Evolutionary conservation across 371 early-diverging fungal genomes (phyloP), one percentile per base, ranked within the genome.

Genomic region (Circinella umbellata): DNA sequence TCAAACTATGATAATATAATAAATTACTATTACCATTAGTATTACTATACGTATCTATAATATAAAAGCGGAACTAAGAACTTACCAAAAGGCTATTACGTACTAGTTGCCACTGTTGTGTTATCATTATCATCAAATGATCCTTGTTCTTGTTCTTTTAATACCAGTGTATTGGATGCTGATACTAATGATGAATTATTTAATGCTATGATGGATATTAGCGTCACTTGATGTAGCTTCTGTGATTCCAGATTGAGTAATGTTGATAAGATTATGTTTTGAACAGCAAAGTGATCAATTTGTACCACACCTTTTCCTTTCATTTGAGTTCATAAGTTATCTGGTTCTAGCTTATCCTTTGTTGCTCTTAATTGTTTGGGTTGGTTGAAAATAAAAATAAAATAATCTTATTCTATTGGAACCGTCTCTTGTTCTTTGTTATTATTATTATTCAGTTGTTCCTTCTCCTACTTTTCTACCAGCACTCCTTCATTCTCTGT

Each of bases 1-100:
- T 80, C 73, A 68, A 55, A 55, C 57, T 55, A 18, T 13, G 8
- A n/a, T 53, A 53, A 6, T 53, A n/a, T 18, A 6, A n/a, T n/a
- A n/a, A n/a, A n/a, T n/a, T 13, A 13, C n/a, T n/a, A n/a, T n/a
- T n/a, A n/a, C n/a, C n/a, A n/a, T n/a, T n/a, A n/a, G n/a, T n/a
- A n/a, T n/a, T n/a, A n/a, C n/a, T n/a, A n/a, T n/a, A n/a, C n/a
- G n/a, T n/a, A n/a, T n/a, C n/a, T n/a, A n/a, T n/a, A n/a, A n/a
- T n/a, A n/a, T n/a, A n/a, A n/a, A n/a, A n/a, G n/a, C n/a, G n/a
- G n/a, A n/a, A n/a, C n/a, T n/a, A n/a, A n/a, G n/a, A n/a, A n/a
- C n/a, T n/a, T n/a, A n/a, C n/a, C n/a, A n/a, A n/a, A n/a, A n/a
- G n/a, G n/a, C n/a, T n/a, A n/a, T n/a, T n/a, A n/a, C n/a, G n/a